Conservation (phyloP, 768 basidiomycete species). For the Cantharellus anzutake region DNA sequence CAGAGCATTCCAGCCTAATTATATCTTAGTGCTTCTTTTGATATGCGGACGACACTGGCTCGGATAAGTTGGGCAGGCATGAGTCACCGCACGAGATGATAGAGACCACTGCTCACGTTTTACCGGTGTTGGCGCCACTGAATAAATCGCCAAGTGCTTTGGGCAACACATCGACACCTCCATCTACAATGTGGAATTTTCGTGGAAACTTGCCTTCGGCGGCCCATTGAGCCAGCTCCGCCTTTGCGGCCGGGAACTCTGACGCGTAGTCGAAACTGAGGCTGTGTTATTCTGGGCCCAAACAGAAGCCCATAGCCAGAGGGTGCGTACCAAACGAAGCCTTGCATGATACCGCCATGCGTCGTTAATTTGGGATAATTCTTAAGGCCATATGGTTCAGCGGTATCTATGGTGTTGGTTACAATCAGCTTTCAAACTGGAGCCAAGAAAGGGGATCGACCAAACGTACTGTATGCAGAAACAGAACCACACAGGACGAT, state of each 20-base stretch:
- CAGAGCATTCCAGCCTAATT: too few species aligned
- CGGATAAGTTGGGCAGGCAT: too few species aligned
- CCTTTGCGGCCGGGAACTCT: constrained; percentile 37
- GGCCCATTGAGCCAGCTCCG: constrained; percentile 38
- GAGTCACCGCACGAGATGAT: background rate
- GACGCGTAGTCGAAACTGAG: constrained; percentile 53
- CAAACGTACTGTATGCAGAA: constrained; percentile 38
- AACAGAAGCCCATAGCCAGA: background rate
- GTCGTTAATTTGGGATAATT: constrained; percentile 34
- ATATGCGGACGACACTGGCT: too few species aligned
- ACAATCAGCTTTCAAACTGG: background rate
- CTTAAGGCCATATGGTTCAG: background rate
- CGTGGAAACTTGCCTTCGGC: constrained; percentile 56
- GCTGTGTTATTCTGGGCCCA: background rate
- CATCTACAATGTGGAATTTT: constrained; percentile 62
- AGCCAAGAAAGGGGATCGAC: constrained; percentile 21
- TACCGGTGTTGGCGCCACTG: background rate
- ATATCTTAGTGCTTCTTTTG: too few species aligned
- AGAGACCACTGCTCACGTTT: background rate
- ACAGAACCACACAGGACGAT: constrained; percentile 78
- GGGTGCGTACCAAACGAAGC: constrained; percentile 49
- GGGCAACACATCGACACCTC: constrained; percentile 58
- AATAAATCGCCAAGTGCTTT: background rate
- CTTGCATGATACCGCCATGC: constrained; percentile 62
- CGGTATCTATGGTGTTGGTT: background rate